Evolutionary conservation across 2,329 filamentous ascomycete genomes (phyloP), one percentile per base, ranked within the genome.

Genomic region (Mollisia scopiformis): DNA sequence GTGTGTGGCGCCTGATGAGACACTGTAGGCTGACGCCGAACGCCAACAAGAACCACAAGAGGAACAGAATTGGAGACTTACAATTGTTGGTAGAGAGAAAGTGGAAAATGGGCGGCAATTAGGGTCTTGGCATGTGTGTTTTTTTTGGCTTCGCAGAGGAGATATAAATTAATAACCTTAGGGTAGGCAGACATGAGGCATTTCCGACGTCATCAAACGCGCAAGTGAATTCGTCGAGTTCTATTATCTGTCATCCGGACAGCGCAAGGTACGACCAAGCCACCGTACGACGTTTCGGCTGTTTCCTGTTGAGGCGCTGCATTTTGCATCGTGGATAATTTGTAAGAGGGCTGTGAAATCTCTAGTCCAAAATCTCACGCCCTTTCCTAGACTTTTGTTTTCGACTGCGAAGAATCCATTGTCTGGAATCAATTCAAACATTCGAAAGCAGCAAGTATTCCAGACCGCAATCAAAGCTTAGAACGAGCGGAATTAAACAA

Each of bases 1-100:
- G 21, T 35, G n/a, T 23, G 11, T n/a, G 33, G 56, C 56, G 56
- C 56, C 52, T 53, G 35, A 51, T 58, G 56, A 58, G 23, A 58
- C 56, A 58, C 5, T 8, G 23, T 23, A 19, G 14, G 10, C 23
- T 16, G 2, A 2, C 23, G 2, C 2, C 14, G 2, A 28, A 27
- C 23, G 14, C 43, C 43, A 47, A 47, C 43, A 47, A 25, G 27
- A 25, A 27, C 16, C 39, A 6, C 4, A 19, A n/a, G 43, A 16
- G 43, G n/a, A 27, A 25, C 11, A 47, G 16, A 28, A 47, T 27
- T 25, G 2, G 43, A 47, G 25, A 47, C 43, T 47, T 47, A 47
- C 43, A 27, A 43, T 3, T 6, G 3, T 13, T 19, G 23, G 8
- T n/a, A 27, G 11, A 10, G 25, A 47, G 23, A 28, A n/a, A n/a